These are phyloP conservation scores for Pythium sukuiense DNA, from an alignment of 352 stramenopile species.

Conservation along the genomic window DNA sequence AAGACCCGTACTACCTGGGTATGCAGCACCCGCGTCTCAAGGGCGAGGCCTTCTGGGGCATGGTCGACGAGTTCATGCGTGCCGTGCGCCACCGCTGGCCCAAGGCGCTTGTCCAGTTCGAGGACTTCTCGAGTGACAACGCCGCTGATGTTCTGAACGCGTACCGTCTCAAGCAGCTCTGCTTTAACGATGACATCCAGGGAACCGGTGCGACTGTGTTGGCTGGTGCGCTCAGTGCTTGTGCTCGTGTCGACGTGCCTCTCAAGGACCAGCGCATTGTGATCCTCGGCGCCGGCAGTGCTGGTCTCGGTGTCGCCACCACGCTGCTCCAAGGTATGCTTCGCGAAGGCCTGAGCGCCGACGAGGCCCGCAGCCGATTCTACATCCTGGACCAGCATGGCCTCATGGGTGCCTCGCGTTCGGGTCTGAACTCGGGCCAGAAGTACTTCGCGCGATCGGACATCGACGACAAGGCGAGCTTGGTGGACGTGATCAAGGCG, in stretches of 20 bases:
- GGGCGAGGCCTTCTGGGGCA: conserved; percentile 92
- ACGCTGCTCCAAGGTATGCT: conserved; percentile 92
- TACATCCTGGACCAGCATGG: conserved; percentile 83
- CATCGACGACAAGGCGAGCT: conserved; percentile 64
- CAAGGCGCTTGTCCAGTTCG: conserved; percentile 95
- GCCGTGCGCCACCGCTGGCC: conserved; percentile 88
- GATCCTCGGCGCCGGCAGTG: conserved; percentile 93
- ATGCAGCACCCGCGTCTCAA: conserved; percentile 89
- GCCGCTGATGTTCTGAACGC: conserved; percentile 92
- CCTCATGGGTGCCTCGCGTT: conserved; percentile 51
- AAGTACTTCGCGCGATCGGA: conserved; percentile 77
- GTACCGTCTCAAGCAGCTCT: conserved; percentile 94
- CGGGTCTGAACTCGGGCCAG: conserved; percentile 67
- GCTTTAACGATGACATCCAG: conserved; percentile 99
- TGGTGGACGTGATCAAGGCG: conserved; percentile 83
- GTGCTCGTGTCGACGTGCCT: conserved; percentile 61
- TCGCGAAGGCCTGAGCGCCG: conserved; percentile 64
- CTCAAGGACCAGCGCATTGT: conserved; percentile 95
- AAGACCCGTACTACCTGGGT: conserved; percentile 96
- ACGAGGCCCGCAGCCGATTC: conserved; percentile 72
- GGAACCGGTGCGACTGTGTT: conserved; percentile 95
- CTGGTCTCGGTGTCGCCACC: conserved; percentile 93
- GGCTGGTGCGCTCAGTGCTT: conserved; percentile 85
- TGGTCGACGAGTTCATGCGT: conserved; percentile 94
- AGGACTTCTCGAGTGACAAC: conserved; percentile 94